A percentile compares a stretch with the other conserved stretches of the same genome.
Conservation (phyloP, 2,329 filamentous ascomycete species). For the Penicillium sp. region DNA sequence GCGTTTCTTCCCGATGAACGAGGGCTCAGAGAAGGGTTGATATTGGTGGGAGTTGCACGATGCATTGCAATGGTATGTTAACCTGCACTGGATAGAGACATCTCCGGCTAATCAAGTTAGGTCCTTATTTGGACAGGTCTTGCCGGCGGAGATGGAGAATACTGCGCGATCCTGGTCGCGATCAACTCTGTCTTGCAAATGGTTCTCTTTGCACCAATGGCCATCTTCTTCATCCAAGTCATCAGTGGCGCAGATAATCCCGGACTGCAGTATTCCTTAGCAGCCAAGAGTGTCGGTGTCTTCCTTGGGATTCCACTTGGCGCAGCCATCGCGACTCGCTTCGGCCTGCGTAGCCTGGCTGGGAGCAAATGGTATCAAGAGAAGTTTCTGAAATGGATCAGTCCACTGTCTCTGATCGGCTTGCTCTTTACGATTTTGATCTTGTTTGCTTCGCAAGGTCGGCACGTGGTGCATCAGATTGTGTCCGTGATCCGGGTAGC, state of each 20-base stretch:
- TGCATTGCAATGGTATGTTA: slow-evolving; percentile 80
- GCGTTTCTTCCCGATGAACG: slow-evolving; percentile 51
- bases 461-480: slow-evolving; percentile 73
- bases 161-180: slow-evolving; percentile 75
- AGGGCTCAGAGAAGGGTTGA: slow-evolving; percentile 59
- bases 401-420: slow-evolving; percentile 74
- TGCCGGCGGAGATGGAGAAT: slow-evolving; percentile 72
- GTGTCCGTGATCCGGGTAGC: slow-evolving; percentile 76
- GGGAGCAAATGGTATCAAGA: slow-evolving; percentile 61
- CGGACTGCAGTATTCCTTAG: slow-evolving; percentile 56
- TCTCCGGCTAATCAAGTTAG: slow-evolving; percentile 24
- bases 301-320: slow-evolving; percentile 81
- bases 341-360: slow-evolving; percentile 53
- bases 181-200: slow-evolving; percentile 72
- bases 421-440: slow-evolving; percentile 83
- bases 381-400: slow-evolving; percentile 64
- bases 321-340: slow-evolving; percentile 71
- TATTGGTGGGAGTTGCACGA: slow-evolving; percentile 75
- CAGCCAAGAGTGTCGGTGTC: slow-evolving; percentile 74
- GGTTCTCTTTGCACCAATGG: slow-evolving; percentile 65
- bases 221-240: slow-evolving; percentile 65
- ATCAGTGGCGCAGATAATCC: slow-evolving; percentile 52
- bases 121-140: slow-evolving; percentile 72
- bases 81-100: background rate
- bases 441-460: slow-evolving; percentile 76